Percentiles rank a stretch among this genome's conserved stretches.
phyloP scores from a whole-genome alignment of 495 filamentous ascomycete genomes.

The Trichodelitschia bisporula region DNA sequence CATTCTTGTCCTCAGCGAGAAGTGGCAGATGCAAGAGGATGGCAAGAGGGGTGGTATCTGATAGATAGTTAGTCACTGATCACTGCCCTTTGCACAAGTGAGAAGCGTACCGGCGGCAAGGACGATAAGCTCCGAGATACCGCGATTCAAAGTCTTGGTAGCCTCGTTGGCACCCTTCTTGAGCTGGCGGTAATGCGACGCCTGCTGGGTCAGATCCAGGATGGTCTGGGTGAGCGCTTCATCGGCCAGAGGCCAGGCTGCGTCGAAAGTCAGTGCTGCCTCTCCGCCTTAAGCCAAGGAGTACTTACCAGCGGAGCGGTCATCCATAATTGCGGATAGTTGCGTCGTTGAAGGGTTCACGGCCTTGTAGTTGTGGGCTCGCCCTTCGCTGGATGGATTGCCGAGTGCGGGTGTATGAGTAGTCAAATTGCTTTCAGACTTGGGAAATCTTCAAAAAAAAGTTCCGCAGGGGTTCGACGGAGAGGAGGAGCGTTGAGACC shows the following conservation, averaged over 20 bases:
- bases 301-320: no score
- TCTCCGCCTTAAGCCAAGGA: no score
- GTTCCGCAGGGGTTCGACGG: no score
- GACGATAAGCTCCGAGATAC: conserved; percentile 68
- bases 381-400: no score
- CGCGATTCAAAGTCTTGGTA: conserved; percentile 77
- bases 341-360: no score
- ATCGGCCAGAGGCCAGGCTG: conserved; percentile 83
- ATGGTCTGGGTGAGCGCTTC: conserved; percentile 1
- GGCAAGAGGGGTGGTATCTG: conserved; percentile 50
- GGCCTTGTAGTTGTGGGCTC: no score
- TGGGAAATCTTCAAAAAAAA: no score
- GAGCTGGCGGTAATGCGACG: conserved; percentile 56
- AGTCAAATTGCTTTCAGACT: no score
- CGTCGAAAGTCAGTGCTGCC: no score
- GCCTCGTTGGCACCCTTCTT: conserved; percentile 60
- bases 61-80: conserved; percentile 1
- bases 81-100: neutral
- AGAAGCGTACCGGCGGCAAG: conserved; percentile 43
- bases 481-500: no score
- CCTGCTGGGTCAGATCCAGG: conserved; percentile 70
- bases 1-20: conserved; percentile 39
- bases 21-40: conserved; percentile 86
- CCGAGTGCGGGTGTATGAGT: no score
- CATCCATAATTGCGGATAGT: no score